Base-by-base conservation (phyloP, 495 filamentous ascomycete genomes). In the Articulospora tetracladia region DNA sequence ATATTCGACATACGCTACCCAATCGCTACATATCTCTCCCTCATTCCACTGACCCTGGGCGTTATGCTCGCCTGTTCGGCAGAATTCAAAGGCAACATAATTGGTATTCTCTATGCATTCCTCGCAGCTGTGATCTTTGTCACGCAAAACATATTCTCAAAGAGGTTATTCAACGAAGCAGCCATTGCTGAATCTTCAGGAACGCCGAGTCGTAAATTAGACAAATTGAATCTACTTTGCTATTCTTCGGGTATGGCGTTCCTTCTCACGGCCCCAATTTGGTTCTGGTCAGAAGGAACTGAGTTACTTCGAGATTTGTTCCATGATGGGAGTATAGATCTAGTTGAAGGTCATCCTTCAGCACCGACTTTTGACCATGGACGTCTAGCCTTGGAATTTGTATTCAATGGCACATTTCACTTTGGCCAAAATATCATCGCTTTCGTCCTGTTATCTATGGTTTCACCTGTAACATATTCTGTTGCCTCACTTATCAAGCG, bases 91-190 rank as follows among this genome's bases (percentile, higher is more conserved):
- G 94, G 90, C 20, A 91, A 98, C 68, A 83, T 96, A 63, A 81
- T 93, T 39, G 94, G 94, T 12, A 89, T 99, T 23, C 62, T 92
- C 15, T 93, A 89, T 67, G 95, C 94, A 26, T 86, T 98, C 32
- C 76, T 89, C 19, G 91, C 88, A 26, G 90, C 95, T 34, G 74
- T 98, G 32, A 90, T 99, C 62, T 99, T 99, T 70, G 94, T 99
- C 17, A 96, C 92, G 0, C 94, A 99, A 69, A 99, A 99, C 69
- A 99, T 99, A 57, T 97, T 97, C 65, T 97, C 93, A 17, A 99
- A 99, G 72, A 91, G 91, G 57, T 83, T 99, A n/a, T 99, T 99
- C 80, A 98, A 97, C 70, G 92, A 97, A 72, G 92, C 89, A 24
- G 88, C 91, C 10, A 81, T 82, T 20, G 86, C 88, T 1, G 92